These are phyloP conservation scores for Cucurbita maxima DNA, from an alignment of 306 rosid species.

Conservation along the genomic window DNA sequence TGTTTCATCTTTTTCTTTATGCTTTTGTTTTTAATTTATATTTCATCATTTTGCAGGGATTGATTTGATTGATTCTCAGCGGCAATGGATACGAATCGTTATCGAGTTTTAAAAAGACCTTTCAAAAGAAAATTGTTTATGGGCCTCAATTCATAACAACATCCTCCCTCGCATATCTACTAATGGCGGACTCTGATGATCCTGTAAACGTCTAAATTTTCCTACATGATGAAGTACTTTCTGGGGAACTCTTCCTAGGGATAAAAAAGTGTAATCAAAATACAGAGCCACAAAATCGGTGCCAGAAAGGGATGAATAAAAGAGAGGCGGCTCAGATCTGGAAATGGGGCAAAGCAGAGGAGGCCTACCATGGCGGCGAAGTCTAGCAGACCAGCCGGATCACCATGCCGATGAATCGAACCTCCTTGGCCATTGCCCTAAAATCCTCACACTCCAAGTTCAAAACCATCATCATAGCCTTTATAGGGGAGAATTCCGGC, in stretches of 20 bases:
- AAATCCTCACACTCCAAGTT: neutral
- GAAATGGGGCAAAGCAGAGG: slow-evolving; percentile 1
- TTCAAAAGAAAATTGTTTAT: no score
- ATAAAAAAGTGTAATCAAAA: neutral
- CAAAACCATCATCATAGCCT: slow-evolving; percentile 1
- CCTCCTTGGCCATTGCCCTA: neutral
- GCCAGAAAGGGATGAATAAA: neutral
- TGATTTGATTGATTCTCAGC: neutral
- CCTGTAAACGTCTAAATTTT: neutral
- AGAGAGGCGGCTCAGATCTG: neutral
- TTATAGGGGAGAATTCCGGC: no score
- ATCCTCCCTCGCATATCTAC: no score
- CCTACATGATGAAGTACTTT: neutral
- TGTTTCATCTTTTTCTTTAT: neutral
- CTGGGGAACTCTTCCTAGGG: neutral
- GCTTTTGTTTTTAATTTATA: neutral
- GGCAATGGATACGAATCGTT: neutral
- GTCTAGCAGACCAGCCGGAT: neutral
- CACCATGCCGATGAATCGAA: neutral
- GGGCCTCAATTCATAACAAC: no score
- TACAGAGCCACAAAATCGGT: neutral
- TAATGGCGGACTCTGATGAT: neutral
- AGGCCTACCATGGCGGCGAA: slow-evolving; percentile 3
- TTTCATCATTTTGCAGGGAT: neutral
- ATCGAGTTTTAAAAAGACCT: no score